Evolutionary conservation across 2,329 filamentous ascomycete species (phyloP).

Genomic region (Teratosphaeria nubilosa): DNA sequence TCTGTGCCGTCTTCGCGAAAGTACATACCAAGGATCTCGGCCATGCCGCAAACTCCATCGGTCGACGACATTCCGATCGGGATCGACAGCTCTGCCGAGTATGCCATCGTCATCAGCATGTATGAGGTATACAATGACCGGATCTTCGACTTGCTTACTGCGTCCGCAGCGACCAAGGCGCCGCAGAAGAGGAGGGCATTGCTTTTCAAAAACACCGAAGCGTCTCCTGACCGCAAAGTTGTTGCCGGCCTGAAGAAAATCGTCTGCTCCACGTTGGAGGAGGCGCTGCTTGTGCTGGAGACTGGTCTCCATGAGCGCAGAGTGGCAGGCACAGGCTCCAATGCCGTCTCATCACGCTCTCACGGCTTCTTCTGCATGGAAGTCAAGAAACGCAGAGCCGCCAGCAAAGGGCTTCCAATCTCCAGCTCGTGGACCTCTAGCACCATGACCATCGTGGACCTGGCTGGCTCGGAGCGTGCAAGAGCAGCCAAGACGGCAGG

Average conservation of each 20-base stretch:
- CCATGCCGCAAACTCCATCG: constrained; percentile 63
- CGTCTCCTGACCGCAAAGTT: constrained; percentile 81
- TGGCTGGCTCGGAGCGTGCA: constrained; percentile 82
- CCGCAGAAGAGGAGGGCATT: constrained; percentile 61
- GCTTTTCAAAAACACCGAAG: constrained; percentile 85
- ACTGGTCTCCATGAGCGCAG: constrained; percentile 77
- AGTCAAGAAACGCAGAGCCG: constrained; percentile 66
- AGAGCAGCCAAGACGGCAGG: constrained; percentile 90
- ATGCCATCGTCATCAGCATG: constrained; percentile 87
- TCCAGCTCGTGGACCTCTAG: constrained; percentile 60
- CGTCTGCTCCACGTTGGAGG: constrained; percentile 68
- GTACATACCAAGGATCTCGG: constrained; percentile 58
- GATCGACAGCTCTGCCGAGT: constrained; percentile 61
- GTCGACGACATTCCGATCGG: constrained; percentile 60
- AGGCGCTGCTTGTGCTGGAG: constrained; percentile 83
- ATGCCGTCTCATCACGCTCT: constrained; percentile 82
- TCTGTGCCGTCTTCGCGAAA: constrained; percentile 33
- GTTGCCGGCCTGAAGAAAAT: constrained; percentile 88
- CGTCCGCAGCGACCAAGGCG: constrained; percentile 33
- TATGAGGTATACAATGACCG: constrained; percentile 99
- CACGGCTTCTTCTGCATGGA: constrained; percentile 96
- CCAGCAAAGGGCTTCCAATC: constrained; percentile 29
- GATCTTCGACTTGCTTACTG: constrained; percentile 82
- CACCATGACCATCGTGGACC: constrained; percentile 77
- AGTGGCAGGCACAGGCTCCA: constrained; percentile 84